A percentile compares a stretch with the other conserved stretches of the same genome.
Evolutionary conservation across 176 grass and related monocot genomes (phyloP).

Genomic region (Lolium perenne): DNA sequence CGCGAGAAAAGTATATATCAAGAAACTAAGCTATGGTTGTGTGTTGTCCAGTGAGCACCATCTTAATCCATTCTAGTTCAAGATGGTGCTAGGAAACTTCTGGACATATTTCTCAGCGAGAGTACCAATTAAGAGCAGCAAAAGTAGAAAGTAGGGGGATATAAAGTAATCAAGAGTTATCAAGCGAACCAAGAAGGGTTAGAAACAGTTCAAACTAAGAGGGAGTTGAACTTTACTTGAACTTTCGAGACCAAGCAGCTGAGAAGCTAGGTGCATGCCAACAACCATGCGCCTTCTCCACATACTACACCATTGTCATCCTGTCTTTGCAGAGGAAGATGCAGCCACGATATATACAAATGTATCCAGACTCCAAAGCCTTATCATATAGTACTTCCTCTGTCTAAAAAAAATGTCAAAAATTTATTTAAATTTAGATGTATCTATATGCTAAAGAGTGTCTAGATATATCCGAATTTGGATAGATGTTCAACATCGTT

Average conservation of each 20-base stretch:
- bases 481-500: too few relatives aligned
- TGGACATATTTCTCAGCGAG: too few relatives aligned
- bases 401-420: too few relatives aligned
- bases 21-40: too few relatives aligned
- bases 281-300: neutral
- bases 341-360: neutral
- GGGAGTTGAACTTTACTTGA: neutral
- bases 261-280: neutral
- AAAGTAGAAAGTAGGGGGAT: neutral
- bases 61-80: too few relatives aligned
- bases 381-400: neutral
- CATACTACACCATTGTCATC: neutral
- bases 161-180: neutral
- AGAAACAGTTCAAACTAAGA: neutral
- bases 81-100: neutral
- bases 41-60: too few relatives aligned
- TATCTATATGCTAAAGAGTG: too few relatives aligned
- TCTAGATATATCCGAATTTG: too few relatives aligned
- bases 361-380: neutral
- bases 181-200: neutral
- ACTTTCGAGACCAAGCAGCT: neutral
- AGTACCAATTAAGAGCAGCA: neutral
- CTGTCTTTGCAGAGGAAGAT: neutral
- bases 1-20: too few relatives aligned
- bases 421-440: too few relatives aligned